A percentile compares a stretch with the other conserved stretches of the same genome.
Conservation (phyloP, 2,329 filamentous ascomycete species). For the Penicillium hesseltinei region DNA sequence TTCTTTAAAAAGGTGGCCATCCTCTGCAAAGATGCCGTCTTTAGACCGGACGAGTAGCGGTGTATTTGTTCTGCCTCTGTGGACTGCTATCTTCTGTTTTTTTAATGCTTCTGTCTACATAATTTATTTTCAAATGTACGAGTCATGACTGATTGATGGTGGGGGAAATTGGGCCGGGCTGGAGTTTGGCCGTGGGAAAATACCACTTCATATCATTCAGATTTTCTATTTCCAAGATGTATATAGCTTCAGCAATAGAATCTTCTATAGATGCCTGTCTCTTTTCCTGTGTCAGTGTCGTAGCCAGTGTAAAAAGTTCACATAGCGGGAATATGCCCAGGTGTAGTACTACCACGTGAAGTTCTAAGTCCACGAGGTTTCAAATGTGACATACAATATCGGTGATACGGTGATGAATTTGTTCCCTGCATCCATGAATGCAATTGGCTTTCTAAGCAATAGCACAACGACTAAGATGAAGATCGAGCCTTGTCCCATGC, state of each 20-base stretch:
- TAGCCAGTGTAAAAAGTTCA: not conserved
- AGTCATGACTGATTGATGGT: constrained; percentile 12
- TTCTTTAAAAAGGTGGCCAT: constrained; percentile 96
- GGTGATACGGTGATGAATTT: too few species aligned
- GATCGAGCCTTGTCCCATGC: too few species aligned
- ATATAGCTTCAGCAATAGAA: not conserved
- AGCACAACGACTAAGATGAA: too few species aligned
- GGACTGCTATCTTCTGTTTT: not conserved
- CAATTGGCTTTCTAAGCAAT: too few species aligned
- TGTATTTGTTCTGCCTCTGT: not conserved
- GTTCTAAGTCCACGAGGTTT: too few species aligned
- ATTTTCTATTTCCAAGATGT: not conserved
- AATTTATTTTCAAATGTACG: constrained; percentile 6
- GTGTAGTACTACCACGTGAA: too few species aligned
- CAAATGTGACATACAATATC: too few species aligned
- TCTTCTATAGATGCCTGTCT: not conserved
- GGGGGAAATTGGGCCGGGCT: not conserved
- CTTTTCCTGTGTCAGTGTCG: not conserved
- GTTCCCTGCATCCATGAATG: too few species aligned
- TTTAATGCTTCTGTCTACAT: not conserved
- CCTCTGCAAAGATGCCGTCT: constrained; percentile 81
- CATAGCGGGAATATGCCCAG: too few species aligned
- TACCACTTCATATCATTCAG: not conserved
- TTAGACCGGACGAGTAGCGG: constrained; percentile 51
- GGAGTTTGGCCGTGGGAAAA: constrained; percentile 9